A percentile compares a stretch with the other conserved stretches of the same genome.
Evolutionary conservation across 2,329 filamentous ascomycete species (phyloP).

Genomic region (Phyllosticta paracitricarpa): DNA sequence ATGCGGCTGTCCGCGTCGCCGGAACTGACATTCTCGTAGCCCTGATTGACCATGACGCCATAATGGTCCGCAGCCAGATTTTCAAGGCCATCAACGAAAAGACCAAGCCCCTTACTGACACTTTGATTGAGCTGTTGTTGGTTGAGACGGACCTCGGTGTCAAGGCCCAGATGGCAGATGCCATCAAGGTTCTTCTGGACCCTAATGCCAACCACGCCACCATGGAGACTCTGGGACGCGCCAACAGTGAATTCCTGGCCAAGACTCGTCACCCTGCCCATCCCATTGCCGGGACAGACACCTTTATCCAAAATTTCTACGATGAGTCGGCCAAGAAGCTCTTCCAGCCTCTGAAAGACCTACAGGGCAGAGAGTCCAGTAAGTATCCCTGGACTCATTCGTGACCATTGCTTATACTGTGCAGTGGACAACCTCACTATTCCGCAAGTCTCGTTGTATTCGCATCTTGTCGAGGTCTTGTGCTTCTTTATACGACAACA

Average conservation of each 20-base stretch:
- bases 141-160: constrained; percentile 89
- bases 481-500: constrained; percentile 92
- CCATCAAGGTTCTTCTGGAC: constrained; percentile 86
- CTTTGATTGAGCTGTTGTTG: constrained; percentile 80
- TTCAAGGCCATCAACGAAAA: constrained; percentile 87
- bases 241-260: constrained; percentile 57
- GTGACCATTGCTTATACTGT: not conserved
- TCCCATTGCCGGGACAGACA: constrained; percentile 61
- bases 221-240: constrained; percentile 49
- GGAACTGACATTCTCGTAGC: constrained; percentile 90
- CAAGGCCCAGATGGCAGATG: constrained; percentile 90
- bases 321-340: constrained; percentile 75
- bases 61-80: constrained; percentile 88
- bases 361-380: constrained; percentile 55
- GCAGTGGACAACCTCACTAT: constrained; percentile 62
- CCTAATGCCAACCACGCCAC: constrained; percentile 51
- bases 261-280: constrained; percentile 47
- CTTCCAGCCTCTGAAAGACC: constrained; percentile 74
- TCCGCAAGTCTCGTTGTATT: constrained; percentile 81
- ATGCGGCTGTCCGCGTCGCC: constrained; percentile 77
- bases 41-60: constrained; percentile 89
- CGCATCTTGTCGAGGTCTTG: constrained; percentile 83
- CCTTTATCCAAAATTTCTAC: constrained; percentile 83
- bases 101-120: constrained; percentile 77
- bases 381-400: constrained; percentile 18